Conservation (phyloP, 2,329 filamentous ascomycete species). For the Colletotrichum agaves region DNA sequence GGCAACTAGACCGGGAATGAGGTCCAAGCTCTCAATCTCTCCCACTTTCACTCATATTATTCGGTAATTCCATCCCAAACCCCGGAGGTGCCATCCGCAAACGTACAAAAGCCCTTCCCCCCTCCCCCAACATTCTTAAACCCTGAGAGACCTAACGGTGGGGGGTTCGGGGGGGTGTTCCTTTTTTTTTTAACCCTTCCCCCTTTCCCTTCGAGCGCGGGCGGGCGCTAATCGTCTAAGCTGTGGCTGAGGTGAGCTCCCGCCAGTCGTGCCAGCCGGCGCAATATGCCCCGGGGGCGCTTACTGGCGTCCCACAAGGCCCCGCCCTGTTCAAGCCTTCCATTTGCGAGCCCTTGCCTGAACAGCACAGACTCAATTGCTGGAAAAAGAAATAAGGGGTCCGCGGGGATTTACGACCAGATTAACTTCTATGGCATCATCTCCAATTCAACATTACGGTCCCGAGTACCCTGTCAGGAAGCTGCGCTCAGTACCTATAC, state of each 20-base stretch:
- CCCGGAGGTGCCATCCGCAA: neutral
- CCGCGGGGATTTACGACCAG: constrained; percentile 24
- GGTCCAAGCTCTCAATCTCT: constrained; percentile 26
- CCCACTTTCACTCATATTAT: neutral
- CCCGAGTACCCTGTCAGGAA: constrained; percentile 7
- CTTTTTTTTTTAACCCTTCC: no score
- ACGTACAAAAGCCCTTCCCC: no score
- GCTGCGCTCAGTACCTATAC: neutral
- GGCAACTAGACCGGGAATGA: constrained; percentile 1
- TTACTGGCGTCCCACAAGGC: constrained; percentile 1
- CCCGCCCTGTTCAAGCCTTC: neutral
- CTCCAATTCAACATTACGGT: constrained; percentile 35
- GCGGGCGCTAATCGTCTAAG: constrained; percentile 8
- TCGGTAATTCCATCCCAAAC: constrained; percentile 16
- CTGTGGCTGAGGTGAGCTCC: constrained; percentile 7
- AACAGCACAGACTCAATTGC: constrained; percentile 24
- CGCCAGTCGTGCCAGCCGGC: constrained; percentile 1
- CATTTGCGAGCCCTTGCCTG: neutral
- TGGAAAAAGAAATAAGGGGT: constrained; percentile 26
- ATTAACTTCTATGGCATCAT: constrained; percentile 31
- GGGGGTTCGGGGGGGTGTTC: neutral
- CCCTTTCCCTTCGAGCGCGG: neutral
- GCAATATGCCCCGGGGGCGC: neutral
- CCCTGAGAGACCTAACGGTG: constrained; percentile 10
- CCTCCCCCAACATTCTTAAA: constrained; percentile 2